A percentile compares a stretch with the other conserved stretches of the same genome.
These are phyloP conservation scores for Nannizzia gypsea DNA, from an alignment of 2,329 filamentous ascomycete genomes.

Conservation along the genomic window DNA sequence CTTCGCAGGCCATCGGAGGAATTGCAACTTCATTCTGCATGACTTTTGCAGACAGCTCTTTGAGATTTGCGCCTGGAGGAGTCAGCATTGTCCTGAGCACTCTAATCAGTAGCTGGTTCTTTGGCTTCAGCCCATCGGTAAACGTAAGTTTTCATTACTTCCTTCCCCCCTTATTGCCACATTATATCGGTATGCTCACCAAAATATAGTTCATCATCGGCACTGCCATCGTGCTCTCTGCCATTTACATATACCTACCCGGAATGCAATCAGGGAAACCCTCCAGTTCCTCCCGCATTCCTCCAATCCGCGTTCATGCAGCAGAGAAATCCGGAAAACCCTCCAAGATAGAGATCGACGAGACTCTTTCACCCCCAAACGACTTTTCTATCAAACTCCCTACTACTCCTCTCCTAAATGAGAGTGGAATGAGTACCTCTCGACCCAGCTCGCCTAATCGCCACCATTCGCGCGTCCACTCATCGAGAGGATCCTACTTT, in stretches of 20 bases:
- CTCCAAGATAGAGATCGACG: slow-evolving; percentile 40
- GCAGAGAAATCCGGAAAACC: slow-evolving; percentile 52
- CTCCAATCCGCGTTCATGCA: slow-evolving; percentile 48
- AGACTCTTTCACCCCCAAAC: slow-evolving; percentile 27
- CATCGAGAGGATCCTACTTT: slow-evolving; percentile 30
- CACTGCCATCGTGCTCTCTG: slow-evolving; percentile 62
- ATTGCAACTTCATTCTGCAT: slow-evolving; percentile 73
- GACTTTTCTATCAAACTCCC: slow-evolving; percentile 38
- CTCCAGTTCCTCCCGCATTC: slow-evolving; percentile 42
- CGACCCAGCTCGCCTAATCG: slow-evolving; percentile 35
- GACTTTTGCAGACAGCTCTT: slow-evolving; percentile 76
- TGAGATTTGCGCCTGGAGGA: slow-evolving; percentile 86
- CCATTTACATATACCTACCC: slow-evolving; percentile 67
- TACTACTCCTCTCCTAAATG: slow-evolving; percentile 37
- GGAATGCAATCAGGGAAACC: slow-evolving; percentile 7
- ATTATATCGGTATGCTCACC: not conserved
- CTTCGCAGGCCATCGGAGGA: slow-evolving; percentile 72
- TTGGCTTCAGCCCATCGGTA: slow-evolving; percentile 61
- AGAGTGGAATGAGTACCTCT: slow-evolving; percentile 42
- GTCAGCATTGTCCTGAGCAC: slow-evolving; percentile 85
- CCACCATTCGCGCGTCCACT: slow-evolving; percentile 33
- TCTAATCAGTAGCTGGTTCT: slow-evolving; percentile 72
- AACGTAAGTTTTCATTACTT: slow-evolving; percentile 46
- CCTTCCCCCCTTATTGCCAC: slow-evolving; percentile 2
- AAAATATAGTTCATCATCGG: slow-evolving; percentile 63